phyloP scores from a whole-genome alignment of 2,329 filamentous ascomycete genomes.

The Clarireedia monteithiana region DNA sequence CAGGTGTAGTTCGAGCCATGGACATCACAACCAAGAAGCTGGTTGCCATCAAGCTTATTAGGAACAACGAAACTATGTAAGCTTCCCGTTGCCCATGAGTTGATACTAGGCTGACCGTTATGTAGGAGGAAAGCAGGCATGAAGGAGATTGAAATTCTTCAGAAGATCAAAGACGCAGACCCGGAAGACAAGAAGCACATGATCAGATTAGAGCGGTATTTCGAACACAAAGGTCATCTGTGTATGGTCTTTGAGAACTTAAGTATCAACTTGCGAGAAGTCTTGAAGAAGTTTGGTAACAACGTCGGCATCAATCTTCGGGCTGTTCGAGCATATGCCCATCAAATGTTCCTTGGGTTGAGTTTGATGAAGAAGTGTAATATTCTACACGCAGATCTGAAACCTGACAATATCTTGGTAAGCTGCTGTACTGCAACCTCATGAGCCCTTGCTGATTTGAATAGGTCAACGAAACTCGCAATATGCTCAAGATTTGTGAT shows the following conservation, averaged over 20 bases:
- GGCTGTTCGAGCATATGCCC: conserved; percentile 81
- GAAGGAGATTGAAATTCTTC: conserved; percentile 88
- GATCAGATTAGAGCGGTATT: conserved; percentile 77
- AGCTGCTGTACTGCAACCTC: conserved; percentile 3
- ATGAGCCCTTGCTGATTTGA: conserved; percentile 12
- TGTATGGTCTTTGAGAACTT: conserved; percentile 97
- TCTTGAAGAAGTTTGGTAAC: conserved; percentile 91
- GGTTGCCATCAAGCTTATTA: conserved; percentile 97
- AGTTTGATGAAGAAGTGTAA: conserved; percentile 85
- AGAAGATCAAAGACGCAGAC: conserved; percentile 79
- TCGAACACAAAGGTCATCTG: conserved; percentile 90
- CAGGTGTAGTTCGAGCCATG: conserved; percentile 82
- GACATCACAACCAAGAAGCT: conserved; percentile 66
- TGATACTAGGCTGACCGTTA: conserved; percentile 20
- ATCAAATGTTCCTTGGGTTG: conserved; percentile 88
- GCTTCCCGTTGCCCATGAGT: conserved; percentile 8
- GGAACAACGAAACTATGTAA: conserved; percentile 85
- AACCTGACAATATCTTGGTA: conserved; percentile 87
- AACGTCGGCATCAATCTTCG: conserved; percentile 86
- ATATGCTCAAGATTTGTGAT: conserved; percentile 88
- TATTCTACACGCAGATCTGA: conserved; percentile 91
- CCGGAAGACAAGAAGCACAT: conserved; percentile 86
- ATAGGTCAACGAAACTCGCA: conserved; percentile 70
- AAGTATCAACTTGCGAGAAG: conserved; percentile 85
- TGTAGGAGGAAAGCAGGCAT: conserved; percentile 70